Percentiles rank a stretch among this genome's conserved stretches.
Evolutionary conservation across 257 asterid genomes (phyloP).

Genomic region (Solanum commersonii): DNA sequence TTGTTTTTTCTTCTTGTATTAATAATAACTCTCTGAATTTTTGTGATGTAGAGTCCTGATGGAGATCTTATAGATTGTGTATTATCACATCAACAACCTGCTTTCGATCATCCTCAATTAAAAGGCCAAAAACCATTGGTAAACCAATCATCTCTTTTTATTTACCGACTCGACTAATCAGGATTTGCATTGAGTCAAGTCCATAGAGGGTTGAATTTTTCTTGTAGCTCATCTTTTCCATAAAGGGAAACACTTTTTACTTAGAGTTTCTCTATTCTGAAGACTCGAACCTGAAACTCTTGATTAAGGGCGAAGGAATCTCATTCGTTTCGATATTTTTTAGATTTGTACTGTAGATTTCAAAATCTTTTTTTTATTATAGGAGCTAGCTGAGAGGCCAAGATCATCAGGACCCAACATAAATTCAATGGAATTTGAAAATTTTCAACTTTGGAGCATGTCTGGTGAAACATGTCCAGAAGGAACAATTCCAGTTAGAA

Average conservation of each 20-base stretch:
- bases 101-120: constrained; percentile 81
- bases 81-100: constrained; percentile 64
- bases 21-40: neutral
- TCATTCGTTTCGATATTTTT: neutral
- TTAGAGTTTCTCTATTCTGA: neutral
- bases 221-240: neutral
- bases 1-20: neutral
- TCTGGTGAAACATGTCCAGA: constrained; percentile 71
- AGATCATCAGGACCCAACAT: constrained; percentile 27
- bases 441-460: constrained; percentile 63
- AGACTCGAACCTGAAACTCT: too few relatives aligned
- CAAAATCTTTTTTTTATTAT: neutral
- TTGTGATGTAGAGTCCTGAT: constrained; percentile 66
- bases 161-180: neutral
- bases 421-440: constrained; percentile 28
- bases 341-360: neutral
- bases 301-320: neutral
- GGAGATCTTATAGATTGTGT: constrained; percentile 92
- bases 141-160: neutral
- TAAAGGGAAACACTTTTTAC: neutral
- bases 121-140: constrained; percentile 83
- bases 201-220: neutral
- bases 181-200: neutral
- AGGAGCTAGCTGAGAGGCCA: constrained; percentile 91
- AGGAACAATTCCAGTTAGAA: constrained; percentile 69